Evolutionary conservation across 2,329 filamentous ascomycete species (phyloP), one percentile per base, ranked within the genome.

Genomic region (Hymenoscyphus albidus): DNA sequence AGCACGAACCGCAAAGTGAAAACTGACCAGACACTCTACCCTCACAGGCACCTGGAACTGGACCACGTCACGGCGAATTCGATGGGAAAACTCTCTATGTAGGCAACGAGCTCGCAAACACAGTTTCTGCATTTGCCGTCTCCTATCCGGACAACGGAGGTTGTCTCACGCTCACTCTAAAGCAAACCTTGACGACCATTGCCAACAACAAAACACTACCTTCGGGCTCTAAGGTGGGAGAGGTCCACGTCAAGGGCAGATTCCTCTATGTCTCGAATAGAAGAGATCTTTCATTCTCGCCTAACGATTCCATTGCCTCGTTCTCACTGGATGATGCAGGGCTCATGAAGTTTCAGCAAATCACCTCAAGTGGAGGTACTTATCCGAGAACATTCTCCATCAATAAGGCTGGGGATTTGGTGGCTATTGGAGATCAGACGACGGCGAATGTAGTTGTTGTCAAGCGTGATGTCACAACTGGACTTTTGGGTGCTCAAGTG

Each of bases 241-340:
- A 86, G 73, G 77, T 87, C n/a, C 77, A 78, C 57, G 75, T 86
- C 6, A 74, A 70, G 35, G 84, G 82, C 69, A 80, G 82, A 68
- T 87, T 84, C 74, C 70, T 89, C 54, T 81, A 88, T 73, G 82
- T 82, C 9, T 82, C 83, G 16, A 90, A 90, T 78, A 82, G 88
- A 63, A 83, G 84, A 67, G 85, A 87, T 73, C 78, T 82, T 65
- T 80, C 83, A 1, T 88, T 87, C 74, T 68, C 77, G 2, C 74
- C 81, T 57, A 80, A 83, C 54, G 81, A 83, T 72, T 78, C 79
- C 0, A 70, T 83, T 18, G 72, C 77, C 0, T 78, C 79, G 2
- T 80, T 78, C 67, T 65, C 70, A 6, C 67, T 79, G 35, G 63
- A 72, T 22, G 51, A 69, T 4, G 71, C 77, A 27, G 80, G 80